phyloP scores from a whole-genome alignment of 2,329 filamentous ascomycete species.

The Cephalotrichum gorgonifer region DNA sequence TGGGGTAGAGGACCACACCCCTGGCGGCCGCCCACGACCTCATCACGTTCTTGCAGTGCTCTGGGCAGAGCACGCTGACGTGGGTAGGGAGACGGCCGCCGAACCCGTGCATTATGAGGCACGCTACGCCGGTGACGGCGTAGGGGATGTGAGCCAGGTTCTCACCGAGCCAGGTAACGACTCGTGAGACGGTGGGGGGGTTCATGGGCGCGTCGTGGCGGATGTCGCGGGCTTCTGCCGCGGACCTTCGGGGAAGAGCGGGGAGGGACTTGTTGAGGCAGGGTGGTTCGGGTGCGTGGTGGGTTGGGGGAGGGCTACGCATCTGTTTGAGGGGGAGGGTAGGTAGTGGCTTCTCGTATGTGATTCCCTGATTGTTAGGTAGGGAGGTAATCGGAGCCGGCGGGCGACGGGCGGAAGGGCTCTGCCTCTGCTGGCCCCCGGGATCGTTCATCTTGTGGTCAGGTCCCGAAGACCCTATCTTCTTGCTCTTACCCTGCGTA shows the following conservation, averaged over 20 bases:
- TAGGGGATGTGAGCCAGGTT: constrained; percentile 33
- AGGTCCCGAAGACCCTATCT: no score
- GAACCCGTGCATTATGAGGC: constrained; percentile 33
- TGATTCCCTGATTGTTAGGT: no score
- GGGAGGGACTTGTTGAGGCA: not conserved
- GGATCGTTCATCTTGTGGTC: no score
- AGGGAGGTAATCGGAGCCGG: no score
- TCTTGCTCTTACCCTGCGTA: no score
- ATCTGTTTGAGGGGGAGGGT: no score
- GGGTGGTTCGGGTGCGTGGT: no score
- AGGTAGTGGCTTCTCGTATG: no score
- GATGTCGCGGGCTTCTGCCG: not conserved
- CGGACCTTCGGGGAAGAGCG: not conserved
- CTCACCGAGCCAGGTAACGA: not conserved
- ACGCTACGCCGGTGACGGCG: constrained; percentile 33
- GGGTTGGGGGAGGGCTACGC: no score
- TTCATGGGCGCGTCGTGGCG: not conserved
- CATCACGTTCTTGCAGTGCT: constrained; percentile 22
- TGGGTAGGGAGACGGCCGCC: constrained; percentile 15
- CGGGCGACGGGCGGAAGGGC: no score
- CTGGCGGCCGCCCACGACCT: constrained; percentile 27
- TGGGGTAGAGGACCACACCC: not conserved
- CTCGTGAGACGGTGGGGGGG: not conserved
- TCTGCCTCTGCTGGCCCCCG: no score
- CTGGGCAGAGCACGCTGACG: constrained; percentile 30